Base-by-base conservation (phyloP, 2,329 filamentous ascomycete species). In the Pestalotiopsis fici region DNA sequence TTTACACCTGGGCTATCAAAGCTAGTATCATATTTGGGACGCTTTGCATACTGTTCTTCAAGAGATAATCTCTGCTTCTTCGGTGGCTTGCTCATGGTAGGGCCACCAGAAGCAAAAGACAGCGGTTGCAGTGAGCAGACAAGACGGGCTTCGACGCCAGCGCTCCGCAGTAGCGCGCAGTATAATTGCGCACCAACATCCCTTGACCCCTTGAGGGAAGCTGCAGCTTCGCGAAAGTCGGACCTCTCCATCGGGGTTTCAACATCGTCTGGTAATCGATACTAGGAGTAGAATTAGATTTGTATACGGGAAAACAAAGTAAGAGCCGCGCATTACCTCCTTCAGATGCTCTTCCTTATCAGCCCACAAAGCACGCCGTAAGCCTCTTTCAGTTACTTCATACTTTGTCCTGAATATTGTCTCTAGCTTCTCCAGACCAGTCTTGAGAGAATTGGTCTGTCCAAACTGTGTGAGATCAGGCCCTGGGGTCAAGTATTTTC, bases 151-250 rank as follows among this genome's bases (percentile, higher is more conserved):
- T 94, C 89, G 6, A 98, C 89, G 2, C 93, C 94, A n/a, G 87
- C 89, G n/a, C 90, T 88, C 21, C 96, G 90, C 3, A 99, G 84
- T 37, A 98, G 80, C 2, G 95, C 92, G 77, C 96, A 98, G 74
- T 97, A 97, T 0, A 99, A 79, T 77, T 98, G 95, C 1, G 94
- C 93, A 0, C 95, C 96, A 11, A 97, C 85, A 77, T 99, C 96
- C 70, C 95, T 89, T 9, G 95, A 98, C 0, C 95, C 97, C 70
- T 90, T 83, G 21, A 97, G 79, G 4, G 81, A 87, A 68, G 83
- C 86, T 0, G 95, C 93, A 35, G 92, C 90, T 47, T 85, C 83
- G 3, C 86, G 84, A 73, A 98, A 98, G 70, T 97, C 93, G 0
- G 85, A 81, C 67, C 87, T 90, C 31, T 94, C 91, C 61, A 92